Evolutionary conservation across 1,284 basidiomycete genomes (phyloP), one percentile per base, ranked within the genome.

Genomic region (Naganishia albida): DNA sequence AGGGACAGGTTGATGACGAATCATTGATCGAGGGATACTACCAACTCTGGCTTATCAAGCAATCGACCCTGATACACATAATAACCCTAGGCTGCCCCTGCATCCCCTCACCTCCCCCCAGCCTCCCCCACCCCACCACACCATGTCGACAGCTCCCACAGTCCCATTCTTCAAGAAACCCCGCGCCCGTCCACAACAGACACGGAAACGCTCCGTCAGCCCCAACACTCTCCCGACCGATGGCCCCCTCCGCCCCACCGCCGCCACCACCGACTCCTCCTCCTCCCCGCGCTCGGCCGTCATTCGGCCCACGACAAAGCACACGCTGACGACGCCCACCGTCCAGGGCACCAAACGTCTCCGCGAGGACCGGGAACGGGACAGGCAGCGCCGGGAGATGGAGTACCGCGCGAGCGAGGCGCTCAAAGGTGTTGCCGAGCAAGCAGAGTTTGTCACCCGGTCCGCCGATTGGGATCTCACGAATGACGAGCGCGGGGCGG

Each of bases 151-250:
- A 26, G 48, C 66, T 50, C 60, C 73, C 3, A 74, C 76, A 1
- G 87, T 92, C 0, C 88, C 91, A 12, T 88, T 92, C 78, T 91
- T 94, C 82, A 93, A 89, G 78, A 93, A 91, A 79, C 86, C 87
- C 43, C 88, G 87, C 71, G 82, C 85, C 7, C 82, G 89, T 3
- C 89, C 90, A 16, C 71, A 72, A 53, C 69, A 88, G 0, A 77
- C 82, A 15, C 84, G 91, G 43, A 87, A 88, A 71, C 85, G 90
- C 18, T 87, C 87, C 3, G 74, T 82, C 13, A 89, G 88, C 0
- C 87, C 87, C 70, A 81, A 15, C 76, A 82, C 1, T 68, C 65
- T 10, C 40, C 26, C 42, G 15, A 46, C 64, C 30, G 63, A 69
- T n/a, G 66, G 50, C 7, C 25, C 73, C 82, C n/a, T 83, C 84